phyloP scores from a whole-genome alignment of 805 yeast species.

The Millerozyma miso region DNA sequence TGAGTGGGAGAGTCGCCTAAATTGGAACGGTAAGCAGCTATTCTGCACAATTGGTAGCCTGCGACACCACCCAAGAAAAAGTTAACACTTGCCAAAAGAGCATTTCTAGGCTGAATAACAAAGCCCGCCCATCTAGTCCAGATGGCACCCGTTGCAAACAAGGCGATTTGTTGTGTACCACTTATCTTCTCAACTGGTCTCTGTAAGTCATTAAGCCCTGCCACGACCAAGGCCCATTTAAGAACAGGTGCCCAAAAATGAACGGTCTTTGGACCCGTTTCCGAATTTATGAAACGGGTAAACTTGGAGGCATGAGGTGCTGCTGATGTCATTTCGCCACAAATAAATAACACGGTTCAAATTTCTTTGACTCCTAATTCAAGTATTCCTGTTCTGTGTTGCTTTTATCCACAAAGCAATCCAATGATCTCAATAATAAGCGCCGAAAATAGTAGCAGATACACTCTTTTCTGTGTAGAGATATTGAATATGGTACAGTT shows the following conservation, averaged over 20 bases:
- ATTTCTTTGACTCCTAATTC: too few relatives aligned
- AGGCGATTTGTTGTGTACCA: slow-evolving; percentile 84
- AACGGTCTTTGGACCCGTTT: slow-evolving; percentile 95
- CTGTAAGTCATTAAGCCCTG: slow-evolving; percentile 80
- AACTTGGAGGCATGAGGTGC: slow-evolving; percentile 49
- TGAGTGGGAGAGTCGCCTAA: slow-evolving; percentile 61
- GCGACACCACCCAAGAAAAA: slow-evolving; percentile 92
- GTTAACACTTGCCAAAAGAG: slow-evolving; percentile 85
- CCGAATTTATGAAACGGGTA: slow-evolving; percentile 70
- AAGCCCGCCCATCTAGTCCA: slow-evolving; percentile 98
- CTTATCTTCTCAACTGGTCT: slow-evolving; percentile 91
- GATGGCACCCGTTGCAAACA: slow-evolving; percentile 85
- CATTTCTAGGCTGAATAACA: slow-evolving; percentile 85
- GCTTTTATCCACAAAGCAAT: too few relatives aligned
- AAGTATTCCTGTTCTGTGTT: too few relatives aligned
- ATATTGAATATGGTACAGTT: too few relatives aligned
- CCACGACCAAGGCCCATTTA: slow-evolving; percentile 86
- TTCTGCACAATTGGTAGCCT: slow-evolving; percentile 73
- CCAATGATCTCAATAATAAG: too few relatives aligned
- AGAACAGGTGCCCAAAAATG: slow-evolving; percentile 82
- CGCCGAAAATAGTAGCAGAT: too few relatives aligned
- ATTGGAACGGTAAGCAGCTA: slow-evolving; percentile 58
- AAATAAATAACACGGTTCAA: too few relatives aligned
- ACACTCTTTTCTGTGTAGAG: too few relatives aligned
- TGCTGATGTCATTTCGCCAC: slow-evolving; percentile 25